phyloP scores from a whole-genome alignment of 1,284 basidiomycete species.

The Papiliotrema terrestris region DNA sequence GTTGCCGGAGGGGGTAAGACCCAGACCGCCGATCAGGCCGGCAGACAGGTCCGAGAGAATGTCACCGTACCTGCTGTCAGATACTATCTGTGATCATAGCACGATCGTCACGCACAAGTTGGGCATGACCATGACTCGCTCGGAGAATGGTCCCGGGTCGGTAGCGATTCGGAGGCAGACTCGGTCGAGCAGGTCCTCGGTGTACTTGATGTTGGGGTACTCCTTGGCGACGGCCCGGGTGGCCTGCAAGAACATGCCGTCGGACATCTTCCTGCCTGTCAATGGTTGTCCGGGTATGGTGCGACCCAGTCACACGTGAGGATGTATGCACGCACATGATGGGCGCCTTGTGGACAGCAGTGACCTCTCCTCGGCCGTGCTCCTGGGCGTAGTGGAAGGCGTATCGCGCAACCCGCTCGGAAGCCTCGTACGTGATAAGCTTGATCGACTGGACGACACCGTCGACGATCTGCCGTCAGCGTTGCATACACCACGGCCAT shows the following conservation, averaged over 20 bases:
- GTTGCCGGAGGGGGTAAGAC: conserved; percentile 97
- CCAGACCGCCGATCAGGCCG: conserved; percentile 95
- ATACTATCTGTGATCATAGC: no score
- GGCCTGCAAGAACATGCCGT: conserved; percentile 98
- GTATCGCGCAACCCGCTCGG: conserved; percentile 96
- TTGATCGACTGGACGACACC: conserved; percentile 99
- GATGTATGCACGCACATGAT: conserved; percentile 62
- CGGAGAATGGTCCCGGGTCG: conserved; percentile 89
- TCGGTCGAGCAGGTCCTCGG: conserved; percentile 96
- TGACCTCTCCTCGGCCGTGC: conserved; percentile 85
- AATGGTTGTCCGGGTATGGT: not conserved
- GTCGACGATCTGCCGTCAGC: conserved; percentile 64
- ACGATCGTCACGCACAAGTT: conserved; percentile 69
- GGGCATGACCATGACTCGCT: conserved; percentile 99
- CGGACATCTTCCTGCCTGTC: conserved; percentile 81
- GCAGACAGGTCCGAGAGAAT: conserved; percentile 99
- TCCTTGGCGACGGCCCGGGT: conserved; percentile 96
- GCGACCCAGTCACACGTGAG: not conserved
- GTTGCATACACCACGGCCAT: not conserved
- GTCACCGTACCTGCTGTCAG: conserved; percentile 56
- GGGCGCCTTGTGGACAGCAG: conserved; percentile 99
- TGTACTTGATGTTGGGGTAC: conserved; percentile 88
- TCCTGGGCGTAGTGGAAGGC: conserved; percentile 96
- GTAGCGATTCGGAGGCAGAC: conserved; percentile 91
- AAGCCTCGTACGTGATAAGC: conserved; percentile 98